These are phyloP conservation scores for Benincasa hispida DNA, from an alignment of 306 rosid genomes.

Conservation along the genomic window DNA sequence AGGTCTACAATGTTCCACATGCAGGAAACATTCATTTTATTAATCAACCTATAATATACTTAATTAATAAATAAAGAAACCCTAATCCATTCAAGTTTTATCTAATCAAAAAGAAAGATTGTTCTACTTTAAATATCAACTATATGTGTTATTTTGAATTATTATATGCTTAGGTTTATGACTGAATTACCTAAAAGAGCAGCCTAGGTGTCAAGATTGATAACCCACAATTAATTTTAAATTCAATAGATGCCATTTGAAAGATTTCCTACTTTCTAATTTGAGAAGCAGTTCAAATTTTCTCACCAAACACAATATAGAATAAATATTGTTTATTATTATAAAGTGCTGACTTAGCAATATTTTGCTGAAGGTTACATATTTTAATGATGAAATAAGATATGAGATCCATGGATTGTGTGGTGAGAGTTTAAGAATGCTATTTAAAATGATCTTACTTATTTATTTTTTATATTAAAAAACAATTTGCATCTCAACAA, in stretches of 20 bases:
- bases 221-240: not conserved
- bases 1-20: not conserved
- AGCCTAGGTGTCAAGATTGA: not conserved
- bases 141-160: not conserved
- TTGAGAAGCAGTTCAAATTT: conserved; percentile 1
- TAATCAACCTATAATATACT: not conserved
- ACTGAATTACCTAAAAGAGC: not conserved
- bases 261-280: conserved; percentile 2
- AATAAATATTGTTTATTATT: not conserved
- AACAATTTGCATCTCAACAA: not conserved
- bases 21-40: not conserved
- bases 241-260: not conserved
- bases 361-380: not conserved
- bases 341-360: not conserved
- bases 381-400: not conserved
- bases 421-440: not conserved
- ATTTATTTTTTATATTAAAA: not conserved
- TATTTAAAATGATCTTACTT: not conserved
- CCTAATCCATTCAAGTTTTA: not conserved
- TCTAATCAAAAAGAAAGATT: not conserved
- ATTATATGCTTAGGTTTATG: not conserved
- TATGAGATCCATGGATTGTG: conserved; percentile 3
- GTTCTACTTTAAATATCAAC: not conserved
- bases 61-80: not conserved
- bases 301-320: not conserved